A percentile compares a stretch with the other conserved stretches of the same genome.
phyloP scores from a whole-genome alignment of 1,139 yeast genomes.

The Spathaspora sp. region DNA sequence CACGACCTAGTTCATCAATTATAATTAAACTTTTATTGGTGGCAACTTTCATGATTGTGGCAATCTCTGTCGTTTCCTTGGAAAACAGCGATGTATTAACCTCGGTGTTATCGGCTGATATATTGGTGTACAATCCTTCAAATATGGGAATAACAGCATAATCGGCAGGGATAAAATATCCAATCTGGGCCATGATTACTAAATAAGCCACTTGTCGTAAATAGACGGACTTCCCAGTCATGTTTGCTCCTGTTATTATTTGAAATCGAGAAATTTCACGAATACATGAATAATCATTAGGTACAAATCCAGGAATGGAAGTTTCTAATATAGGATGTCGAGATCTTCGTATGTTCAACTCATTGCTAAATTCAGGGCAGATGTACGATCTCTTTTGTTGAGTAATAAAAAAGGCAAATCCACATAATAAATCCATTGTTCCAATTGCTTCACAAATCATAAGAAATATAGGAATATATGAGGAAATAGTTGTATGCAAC shows the following conservation, averaged over 20 bases:
- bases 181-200: slow-evolving; percentile 50
- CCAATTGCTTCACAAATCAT: slow-evolving; percentile 47
- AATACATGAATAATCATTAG: slow-evolving; percentile 37
- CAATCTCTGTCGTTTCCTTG: slow-evolving; percentile 49
- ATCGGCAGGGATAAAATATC: slow-evolving; percentile 52
- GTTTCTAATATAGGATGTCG: slow-evolving; percentile 43
- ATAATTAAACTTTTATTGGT: slow-evolving; percentile 37
- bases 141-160: slow-evolving; percentile 38
- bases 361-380: slow-evolving; percentile 32
- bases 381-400: slow-evolving; percentile 21
- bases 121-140: slow-evolving; percentile 42
- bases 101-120: slow-evolving; percentile 41
- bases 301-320: slow-evolving; percentile 23
- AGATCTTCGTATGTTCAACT: slow-evolving; percentile 27
- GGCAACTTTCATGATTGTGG: slow-evolving; percentile 35
- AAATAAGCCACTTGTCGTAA: slow-evolving; percentile 47
- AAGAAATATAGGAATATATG: slow-evolving; percentile 32
- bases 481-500: slow-evolving; percentile 23
- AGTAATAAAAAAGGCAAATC: slow-evolving; percentile 27
- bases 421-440: slow-evolving; percentile 39
- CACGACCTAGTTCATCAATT: slow-evolving; percentile 55
- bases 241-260: slow-evolving; percentile 47
- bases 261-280: slow-evolving; percentile 37
- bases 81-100: slow-evolving; percentile 48
- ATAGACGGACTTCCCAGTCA: slow-evolving; percentile 57